phyloP scores from a whole-genome alignment of 2,329 filamentous ascomycete genomes.

The Penicillium capsulatum region DNA sequence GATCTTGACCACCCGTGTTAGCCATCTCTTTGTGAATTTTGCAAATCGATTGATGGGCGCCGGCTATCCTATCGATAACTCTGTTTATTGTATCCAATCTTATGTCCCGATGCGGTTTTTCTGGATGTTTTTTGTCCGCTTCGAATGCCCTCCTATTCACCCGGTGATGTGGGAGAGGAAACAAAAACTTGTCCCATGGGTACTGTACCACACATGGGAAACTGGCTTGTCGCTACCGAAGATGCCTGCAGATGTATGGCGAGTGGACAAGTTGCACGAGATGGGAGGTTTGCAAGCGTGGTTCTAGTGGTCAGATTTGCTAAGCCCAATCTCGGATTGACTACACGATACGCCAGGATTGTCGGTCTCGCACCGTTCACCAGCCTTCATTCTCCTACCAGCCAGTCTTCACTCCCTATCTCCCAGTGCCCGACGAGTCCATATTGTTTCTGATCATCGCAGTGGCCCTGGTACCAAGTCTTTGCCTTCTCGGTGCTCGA shows the following conservation, averaged over 20 bases:
- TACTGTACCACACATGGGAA: constrained; percentile 76
- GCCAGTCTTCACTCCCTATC: constrained; percentile 16
- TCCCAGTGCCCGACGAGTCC: neutral
- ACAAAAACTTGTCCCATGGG: constrained; percentile 94
- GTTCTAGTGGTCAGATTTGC: constrained; percentile 9
- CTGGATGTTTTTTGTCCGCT: constrained; percentile 91
- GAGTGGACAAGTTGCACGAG: constrained; percentile 27
- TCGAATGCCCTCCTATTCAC: constrained; percentile 56
- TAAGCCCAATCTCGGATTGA: constrained; percentile 9
- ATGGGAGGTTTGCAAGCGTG: constrained; percentile 14
- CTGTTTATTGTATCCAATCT: constrained; percentile 30
- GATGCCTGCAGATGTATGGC: constrained; percentile 12
- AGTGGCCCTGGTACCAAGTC: constrained; percentile 10
- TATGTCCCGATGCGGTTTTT: constrained; percentile 68
- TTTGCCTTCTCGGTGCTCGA: constrained; percentile 6
- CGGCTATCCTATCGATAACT: constrained; percentile 39
- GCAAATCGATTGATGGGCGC: constrained; percentile 55
- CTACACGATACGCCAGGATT: constrained; percentile 8
- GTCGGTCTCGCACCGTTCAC: constrained; percentile 15
- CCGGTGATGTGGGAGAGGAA: constrained; percentile 59
- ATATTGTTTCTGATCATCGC: constrained; percentile 2
- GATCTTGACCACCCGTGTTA: constrained; percentile 63
- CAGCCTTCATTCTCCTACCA: constrained; percentile 5
- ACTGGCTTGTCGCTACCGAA: constrained; percentile 30
- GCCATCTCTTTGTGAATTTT: constrained; percentile 57